A percentile compares a stretch with the other conserved stretches of the same genome.
Conservation (phyloP, 257 asterid species). For the Datura wrightii region DNA sequence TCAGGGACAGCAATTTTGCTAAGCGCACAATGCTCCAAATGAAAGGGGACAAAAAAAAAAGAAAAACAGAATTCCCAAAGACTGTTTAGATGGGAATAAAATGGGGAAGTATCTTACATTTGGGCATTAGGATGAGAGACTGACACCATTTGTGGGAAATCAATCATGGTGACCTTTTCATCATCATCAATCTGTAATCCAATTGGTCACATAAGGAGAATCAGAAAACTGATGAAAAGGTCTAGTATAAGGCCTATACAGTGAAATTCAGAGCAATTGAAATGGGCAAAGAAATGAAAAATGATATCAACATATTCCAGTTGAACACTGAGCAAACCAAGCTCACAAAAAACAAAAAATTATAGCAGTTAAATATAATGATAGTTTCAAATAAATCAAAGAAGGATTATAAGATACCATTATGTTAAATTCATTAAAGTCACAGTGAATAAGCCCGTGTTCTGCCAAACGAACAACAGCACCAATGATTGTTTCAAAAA, state of each 20-base stretch:
- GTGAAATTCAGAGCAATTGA: neutral
- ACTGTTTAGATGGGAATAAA: neutral
- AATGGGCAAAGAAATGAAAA: neutral
- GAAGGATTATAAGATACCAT: constrained; percentile 39
- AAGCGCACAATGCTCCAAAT: neutral
- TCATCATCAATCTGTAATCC: constrained; percentile 82
- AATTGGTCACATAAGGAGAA: neutral
- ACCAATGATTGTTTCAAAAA: constrained; percentile 79
- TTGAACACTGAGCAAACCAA: neutral
- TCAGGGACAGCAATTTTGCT: neutral
- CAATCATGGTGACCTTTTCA: constrained; percentile 90
- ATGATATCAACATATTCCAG: constrained; percentile 1
- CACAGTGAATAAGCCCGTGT: constrained; percentile 97
- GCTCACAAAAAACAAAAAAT: neutral
- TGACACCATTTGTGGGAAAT: constrained; percentile 98
- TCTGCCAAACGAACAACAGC: constrained; percentile 90
- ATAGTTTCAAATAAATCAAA: neutral
- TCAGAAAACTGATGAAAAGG: constrained; percentile 2
- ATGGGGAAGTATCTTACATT: constrained; percentile 57
- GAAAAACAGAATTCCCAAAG: constrained; percentile 17
- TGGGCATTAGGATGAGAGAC: constrained; percentile 88
- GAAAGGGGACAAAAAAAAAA: neutral
- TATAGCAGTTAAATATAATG: constrained; percentile 2
- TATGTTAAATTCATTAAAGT: constrained; percentile 92
- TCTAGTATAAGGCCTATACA: neutral